These are phyloP conservation scores for Pseudogymnoascus sp. DNA, from an alignment of 2,329 filamentous ascomycete genomes.

Conservation along the genomic window DNA sequence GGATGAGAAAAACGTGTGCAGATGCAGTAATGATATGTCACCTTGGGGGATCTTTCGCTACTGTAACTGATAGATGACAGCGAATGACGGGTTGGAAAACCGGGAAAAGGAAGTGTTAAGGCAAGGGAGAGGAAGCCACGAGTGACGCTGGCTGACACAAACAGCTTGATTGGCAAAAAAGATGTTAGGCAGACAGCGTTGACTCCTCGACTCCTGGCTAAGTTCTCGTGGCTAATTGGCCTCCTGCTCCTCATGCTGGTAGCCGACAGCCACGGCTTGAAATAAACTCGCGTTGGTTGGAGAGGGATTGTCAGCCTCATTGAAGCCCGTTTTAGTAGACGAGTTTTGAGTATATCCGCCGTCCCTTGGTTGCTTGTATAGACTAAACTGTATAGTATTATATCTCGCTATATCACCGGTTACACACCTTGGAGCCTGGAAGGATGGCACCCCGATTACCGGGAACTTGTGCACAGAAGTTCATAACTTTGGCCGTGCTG, in stretches of 20 bases:
- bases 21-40: conserved; percentile 3
- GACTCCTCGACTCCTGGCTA: neutral
- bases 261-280: neutral
- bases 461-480: neutral
- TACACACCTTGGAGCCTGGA: neutral
- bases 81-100: neutral
- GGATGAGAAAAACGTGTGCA: neutral
- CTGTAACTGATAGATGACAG: neutral
- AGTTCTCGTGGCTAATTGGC: neutral
- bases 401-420: neutral
- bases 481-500: neutral
- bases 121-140: neutral
- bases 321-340: neutral
- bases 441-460: neutral
- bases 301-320: neutral
- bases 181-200: neutral
- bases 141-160: neutral
- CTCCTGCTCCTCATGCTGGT: neutral
- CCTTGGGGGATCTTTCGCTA: neutral
- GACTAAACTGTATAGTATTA: neutral
- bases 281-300: conserved; percentile 1
- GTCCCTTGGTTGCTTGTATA: neutral
- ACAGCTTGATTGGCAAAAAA: conserved; percentile 1
- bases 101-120: neutral
- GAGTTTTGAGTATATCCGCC: neutral